Base-by-base conservation (phyloP, 371 early-diverging fungal genomes). In the Mortierella sp. region DNA sequence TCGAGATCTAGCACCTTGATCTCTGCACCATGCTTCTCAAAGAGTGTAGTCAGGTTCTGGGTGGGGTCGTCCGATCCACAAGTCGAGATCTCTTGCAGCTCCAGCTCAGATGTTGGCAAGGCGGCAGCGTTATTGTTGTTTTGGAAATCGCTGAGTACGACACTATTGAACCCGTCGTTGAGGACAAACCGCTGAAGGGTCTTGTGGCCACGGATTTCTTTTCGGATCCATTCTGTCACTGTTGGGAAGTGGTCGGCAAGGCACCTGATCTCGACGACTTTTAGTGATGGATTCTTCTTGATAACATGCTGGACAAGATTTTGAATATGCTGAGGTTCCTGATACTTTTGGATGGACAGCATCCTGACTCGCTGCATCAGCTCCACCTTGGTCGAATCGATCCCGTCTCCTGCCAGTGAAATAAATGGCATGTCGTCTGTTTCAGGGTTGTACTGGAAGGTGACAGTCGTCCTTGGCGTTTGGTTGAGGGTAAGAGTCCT, bases 111-210 rank as follows among this genome's bases (percentile, higher is more conserved):
- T 63, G 38, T 38, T 21, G 14, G 68, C 14, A 50, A 28, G 10
- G 34, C 68, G 0, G 38, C 42, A 5, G 42, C 42, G 42, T 38
- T 6, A n/a, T 7, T 55, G 55, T 24, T 50, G 63, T 63, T 63
- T 24, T 65, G 68, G 42, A 65, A 38, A 38, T 65, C 68, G 68
- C 24, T 24, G 34, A 65, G 38, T 8, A 38, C 42, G 21, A 65
- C 68, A 21, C 68, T 65, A 38, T 65, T 65, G 68, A 65, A 24
- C 38, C 68, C 68, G 10, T 65, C 68, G 42, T 38, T 19, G 68
- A 65, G 42, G 2, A 38, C 24, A 38, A 65, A 34, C 42, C 24
- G 38, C 2, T 8, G 24, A 21, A 65, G 68, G 2, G 10, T 65
- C 3, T 65, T 65, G 10, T 65, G 68, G 24, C 68, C 68, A 8